These are phyloP conservation scores for Lindgomyces ingoldianus DNA, from an alignment of 495 filamentous ascomycete species.

Conservation along the genomic window DNA sequence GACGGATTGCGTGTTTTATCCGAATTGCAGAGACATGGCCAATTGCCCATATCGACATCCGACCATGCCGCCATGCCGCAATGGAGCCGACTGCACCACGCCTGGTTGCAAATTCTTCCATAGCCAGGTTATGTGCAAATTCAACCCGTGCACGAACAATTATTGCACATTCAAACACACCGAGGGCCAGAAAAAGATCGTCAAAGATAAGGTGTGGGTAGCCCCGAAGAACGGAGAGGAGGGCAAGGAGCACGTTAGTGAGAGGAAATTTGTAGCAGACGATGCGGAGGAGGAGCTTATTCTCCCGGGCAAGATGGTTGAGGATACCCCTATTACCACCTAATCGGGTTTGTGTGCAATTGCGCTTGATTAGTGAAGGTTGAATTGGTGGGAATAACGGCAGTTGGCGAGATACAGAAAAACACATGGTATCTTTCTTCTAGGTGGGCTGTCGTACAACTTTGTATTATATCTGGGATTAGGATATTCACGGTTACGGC, in stretches of 20 bases:
- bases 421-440: neutral
- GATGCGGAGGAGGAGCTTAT: constrained; percentile 72
- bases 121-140: constrained; percentile 78
- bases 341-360: neutral
- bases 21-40: constrained; percentile 81
- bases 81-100: constrained; percentile 85
- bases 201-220: constrained; percentile 90
- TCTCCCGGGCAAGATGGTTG: constrained; percentile 57
- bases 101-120: constrained; percentile 91
- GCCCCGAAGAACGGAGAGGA: constrained; percentile 39
- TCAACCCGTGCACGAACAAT: constrained; percentile 84
- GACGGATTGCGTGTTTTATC: constrained; percentile 89
- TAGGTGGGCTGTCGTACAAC: neutral
- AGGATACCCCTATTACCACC: constrained; percentile 35
- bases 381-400: neutral
- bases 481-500: constrained; percentile 2
- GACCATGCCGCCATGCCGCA: constrained; percentile 78
- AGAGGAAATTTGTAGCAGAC: constrained; percentile 84
- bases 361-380: neutral
- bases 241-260: constrained; percentile 71
- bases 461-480: constrained; percentile 10
- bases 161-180: constrained; percentile 86
- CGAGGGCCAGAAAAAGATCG: constrained; percentile 80
- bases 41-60: constrained; percentile 86
- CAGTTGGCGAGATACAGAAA: neutral